Evolutionary conservation across 2,329 filamentous ascomycete genomes (phyloP), one percentile per base, ranked within the genome.

Genomic region (Diaporthe vaccinii): DNA sequence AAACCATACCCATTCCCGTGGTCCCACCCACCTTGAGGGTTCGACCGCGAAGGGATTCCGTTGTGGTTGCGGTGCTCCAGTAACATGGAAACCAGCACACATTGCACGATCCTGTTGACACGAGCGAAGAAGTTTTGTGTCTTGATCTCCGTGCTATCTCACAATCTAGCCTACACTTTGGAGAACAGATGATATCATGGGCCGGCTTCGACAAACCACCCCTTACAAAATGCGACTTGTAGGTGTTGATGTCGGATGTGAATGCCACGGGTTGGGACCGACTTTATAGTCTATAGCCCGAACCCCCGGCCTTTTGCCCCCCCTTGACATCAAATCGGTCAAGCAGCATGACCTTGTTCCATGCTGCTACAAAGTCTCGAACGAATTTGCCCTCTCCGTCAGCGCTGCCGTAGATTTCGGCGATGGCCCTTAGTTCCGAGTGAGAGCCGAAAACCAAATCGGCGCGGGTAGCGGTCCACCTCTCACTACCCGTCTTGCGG

Each of bases 291-390:
- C 69, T 72, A 34, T 58, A 53, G 14, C 69, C 69, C 2, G 69
- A 34, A 31, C 69, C 69, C 5, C 69, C 69, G 6, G 69, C 44
- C 69, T 72, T 72, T 10, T 59, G 55, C 17, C 69, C 58, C 5
- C 69, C 69, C 55, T 68, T 74, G n/a, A 91, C 76, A 78, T 95
- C 93, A 80, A 91, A 95, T 14, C 93, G 90, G 81, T 95, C 93
- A 74, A 93, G 82, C 81, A 93, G 92, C 91, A 93, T 93, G 20
- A 95, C 90, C 91, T 95, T 95, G 79, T 87, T 86, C 93, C 93
- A 95, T 4, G 91, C 92, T 17, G 87, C 85, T n/a, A 94, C 88
- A 80, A 95, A 95, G 85, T 95, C 93, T 83, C 90, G 90, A 70
- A 91, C 89, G 74, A 95, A 93, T 86, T 92, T 93, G 74, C 90